These are phyloP conservation scores for Botrytis porri DNA, from an alignment of 2,329 filamentous ascomycete genomes.

Conservation along the genomic window DNA sequence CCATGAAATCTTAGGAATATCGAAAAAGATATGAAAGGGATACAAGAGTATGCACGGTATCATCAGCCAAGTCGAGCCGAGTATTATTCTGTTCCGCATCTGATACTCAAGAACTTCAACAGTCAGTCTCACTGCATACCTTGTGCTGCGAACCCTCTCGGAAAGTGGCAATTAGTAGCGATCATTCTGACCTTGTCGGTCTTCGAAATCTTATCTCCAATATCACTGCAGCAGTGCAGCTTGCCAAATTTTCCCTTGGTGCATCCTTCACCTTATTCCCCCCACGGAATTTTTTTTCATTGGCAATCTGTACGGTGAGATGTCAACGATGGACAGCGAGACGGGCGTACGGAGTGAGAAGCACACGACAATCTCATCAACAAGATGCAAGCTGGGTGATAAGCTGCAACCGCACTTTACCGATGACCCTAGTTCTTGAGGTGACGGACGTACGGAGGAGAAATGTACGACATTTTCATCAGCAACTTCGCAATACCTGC, in stretches of 20 bases:
- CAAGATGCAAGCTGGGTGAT: background rate
- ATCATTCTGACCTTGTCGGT: background rate
- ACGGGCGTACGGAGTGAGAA: conserved; percentile 3
- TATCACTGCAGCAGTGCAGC: conserved; percentile 11
- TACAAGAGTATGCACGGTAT: background rate
- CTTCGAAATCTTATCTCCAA: conserved; percentile 5
- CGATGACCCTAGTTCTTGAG: conserved; percentile 4
- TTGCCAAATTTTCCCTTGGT: background rate
- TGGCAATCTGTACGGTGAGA: conserved; percentile 8
- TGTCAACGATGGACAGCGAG: background rate
- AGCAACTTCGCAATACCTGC: background rate
- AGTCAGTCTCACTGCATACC: conserved; percentile 11
- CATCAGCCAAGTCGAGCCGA: conserved; percentile 1
- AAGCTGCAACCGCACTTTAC: background rate
- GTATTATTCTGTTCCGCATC: background rate
- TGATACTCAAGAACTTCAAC: background rate
- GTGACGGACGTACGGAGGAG: background rate
- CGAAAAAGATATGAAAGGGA: background rate
- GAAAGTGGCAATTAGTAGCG: background rate
- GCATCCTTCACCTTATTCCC: background rate
- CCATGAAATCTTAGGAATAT: background rate
- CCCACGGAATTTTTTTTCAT: background rate
- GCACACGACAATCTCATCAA: background rate
- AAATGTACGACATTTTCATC: conserved; percentile 3
- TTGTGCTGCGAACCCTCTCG: background rate